Conservation (phyloP, 176 grass and related monocot species). For the Carex myosuroides region DNA sequence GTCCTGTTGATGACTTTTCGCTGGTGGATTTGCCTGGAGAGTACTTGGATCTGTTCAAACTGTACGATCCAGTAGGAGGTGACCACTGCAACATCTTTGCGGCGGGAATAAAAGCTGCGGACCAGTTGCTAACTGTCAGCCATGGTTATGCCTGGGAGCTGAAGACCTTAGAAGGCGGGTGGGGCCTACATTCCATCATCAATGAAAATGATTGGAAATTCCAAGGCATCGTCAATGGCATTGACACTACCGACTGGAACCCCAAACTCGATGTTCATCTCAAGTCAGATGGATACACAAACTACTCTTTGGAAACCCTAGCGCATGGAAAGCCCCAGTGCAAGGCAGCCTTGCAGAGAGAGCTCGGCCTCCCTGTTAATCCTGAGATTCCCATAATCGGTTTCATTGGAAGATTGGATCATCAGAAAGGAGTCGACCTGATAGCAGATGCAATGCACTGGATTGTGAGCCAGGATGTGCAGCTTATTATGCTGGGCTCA, state of each 20-base stretch:
- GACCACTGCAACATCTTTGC: slow-evolving; percentile 92
- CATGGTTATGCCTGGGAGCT: slow-evolving; percentile 90
- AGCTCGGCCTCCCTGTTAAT: slow-evolving; percentile 61
- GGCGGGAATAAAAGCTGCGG: slow-evolving; percentile 80
- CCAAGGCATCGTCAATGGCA: slow-evolving; percentile 78
- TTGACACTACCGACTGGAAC: slow-evolving; percentile 85
- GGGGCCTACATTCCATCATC: slow-evolving; percentile 81
- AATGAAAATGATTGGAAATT: slow-evolving; percentile 82
- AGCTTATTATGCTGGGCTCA: slow-evolving; percentile 70
- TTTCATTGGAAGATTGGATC: slow-evolving; percentile 81
- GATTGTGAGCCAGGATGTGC: slow-evolving; percentile 81
- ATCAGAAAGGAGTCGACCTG: slow-evolving; percentile 90
- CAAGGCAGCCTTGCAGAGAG: slow-evolving; percentile 69
- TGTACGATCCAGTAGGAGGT: slow-evolving; percentile 64
- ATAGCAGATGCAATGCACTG: slow-evolving; percentile 90
- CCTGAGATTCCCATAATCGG: slow-evolving; percentile 53
- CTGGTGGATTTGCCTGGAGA: slow-evolving; percentile 66
- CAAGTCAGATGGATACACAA: slow-evolving; percentile 68
- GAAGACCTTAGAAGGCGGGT: slow-evolving; percentile 84
- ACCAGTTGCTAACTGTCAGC: slow-evolving; percentile 81
- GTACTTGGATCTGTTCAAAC: slow-evolving; percentile 72
- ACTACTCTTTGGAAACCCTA: slow-evolving; percentile 69
- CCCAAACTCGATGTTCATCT: slow-evolving; percentile 61
- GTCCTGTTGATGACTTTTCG: slow-evolving; percentile 65
- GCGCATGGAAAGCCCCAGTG: slow-evolving; percentile 64